phyloP scores from a whole-genome alignment of 257 asterid genomes.

The Scutellaria minor region DNA sequence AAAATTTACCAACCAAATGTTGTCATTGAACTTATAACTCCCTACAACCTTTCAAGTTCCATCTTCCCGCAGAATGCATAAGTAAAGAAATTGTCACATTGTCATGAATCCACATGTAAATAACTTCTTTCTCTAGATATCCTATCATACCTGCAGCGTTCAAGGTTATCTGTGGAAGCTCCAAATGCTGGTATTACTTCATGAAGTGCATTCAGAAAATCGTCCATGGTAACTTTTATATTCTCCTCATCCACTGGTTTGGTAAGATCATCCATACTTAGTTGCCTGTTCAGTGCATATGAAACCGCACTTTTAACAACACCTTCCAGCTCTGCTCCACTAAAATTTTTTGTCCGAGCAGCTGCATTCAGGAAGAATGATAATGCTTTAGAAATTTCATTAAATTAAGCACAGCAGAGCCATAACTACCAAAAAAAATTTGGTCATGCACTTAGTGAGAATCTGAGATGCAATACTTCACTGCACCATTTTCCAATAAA shows the following conservation, averaged over 20 bases:
- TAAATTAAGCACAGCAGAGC: not conserved
- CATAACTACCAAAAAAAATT: not conserved
- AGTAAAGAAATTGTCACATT: slow-evolving; percentile 2
- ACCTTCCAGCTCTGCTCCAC: slow-evolving; percentile 99
- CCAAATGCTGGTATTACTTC: slow-evolving; percentile 98
- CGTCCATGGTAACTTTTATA: slow-evolving; percentile 91
- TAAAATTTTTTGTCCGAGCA: slow-evolving; percentile 91
- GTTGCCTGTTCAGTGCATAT: slow-evolving; percentile 90
- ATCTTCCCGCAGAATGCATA: slow-evolving; percentile 4
- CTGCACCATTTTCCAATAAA: slow-evolving; percentile 10
- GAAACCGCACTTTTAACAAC: slow-evolving; percentile 99
- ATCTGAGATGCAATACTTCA: slow-evolving; percentile 22
- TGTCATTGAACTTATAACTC: not conserved
- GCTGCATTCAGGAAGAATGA: slow-evolving; percentile 60
- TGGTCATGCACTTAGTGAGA: not conserved
- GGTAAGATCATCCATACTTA: slow-evolving; percentile 90
- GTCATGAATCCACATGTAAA: slow-evolving; percentile 1
- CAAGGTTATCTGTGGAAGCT: slow-evolving; percentile 98
- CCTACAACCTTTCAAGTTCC: slow-evolving; percentile 4
- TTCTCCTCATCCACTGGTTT: slow-evolving; percentile 93
- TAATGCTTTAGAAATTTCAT: slow-evolving; percentile 11
- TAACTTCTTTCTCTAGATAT: slow-evolving; percentile 12
- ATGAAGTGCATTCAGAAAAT: slow-evolving; percentile 75
- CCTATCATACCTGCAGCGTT: slow-evolving; percentile 85
- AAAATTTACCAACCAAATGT: not conserved